phyloP scores from a whole-genome alignment of 1,284 basidiomycete species.

The Meripilus lineatus region DNA sequence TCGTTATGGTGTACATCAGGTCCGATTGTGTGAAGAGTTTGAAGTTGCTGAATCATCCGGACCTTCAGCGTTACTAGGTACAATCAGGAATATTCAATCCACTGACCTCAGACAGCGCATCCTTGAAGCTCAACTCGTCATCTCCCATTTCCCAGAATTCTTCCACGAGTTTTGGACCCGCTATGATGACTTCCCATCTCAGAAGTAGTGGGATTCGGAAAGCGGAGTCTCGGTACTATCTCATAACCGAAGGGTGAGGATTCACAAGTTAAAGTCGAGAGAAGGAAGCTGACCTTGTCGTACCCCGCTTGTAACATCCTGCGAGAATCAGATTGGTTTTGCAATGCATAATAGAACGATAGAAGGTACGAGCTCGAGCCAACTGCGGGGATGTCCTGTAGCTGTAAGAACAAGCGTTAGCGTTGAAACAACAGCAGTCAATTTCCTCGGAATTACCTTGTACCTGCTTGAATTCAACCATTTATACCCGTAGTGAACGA shows the following conservation, averaged over 20 bases:
- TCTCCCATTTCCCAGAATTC: conserved; percentile 19
- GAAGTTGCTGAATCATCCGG: not conserved
- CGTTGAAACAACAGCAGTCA: too few relatives aligned
- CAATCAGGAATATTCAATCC: not conserved
- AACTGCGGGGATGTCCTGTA: conserved; percentile 9
- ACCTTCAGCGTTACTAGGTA: not conserved
- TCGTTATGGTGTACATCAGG: not conserved
- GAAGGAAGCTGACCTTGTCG: too few relatives aligned
- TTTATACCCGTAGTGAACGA: too few relatives aligned
- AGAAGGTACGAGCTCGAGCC: conserved; percentile 10
- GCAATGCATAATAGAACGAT: conserved; percentile 12
- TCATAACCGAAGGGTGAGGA: too few relatives aligned
- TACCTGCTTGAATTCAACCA: too few relatives aligned
- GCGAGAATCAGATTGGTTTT: conserved; percentile 6
- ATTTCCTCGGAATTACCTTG: too few relatives aligned
- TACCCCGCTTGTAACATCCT: too few relatives aligned
- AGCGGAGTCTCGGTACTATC: conserved; percentile 12
- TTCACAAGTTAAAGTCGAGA: too few relatives aligned
- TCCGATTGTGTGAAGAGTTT: conserved; percentile 1
- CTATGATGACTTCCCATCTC: conserved; percentile 17
- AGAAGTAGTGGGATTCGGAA: conserved; percentile 18
- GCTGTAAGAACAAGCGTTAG: too few relatives aligned
- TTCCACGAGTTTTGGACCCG: conserved; percentile 15
- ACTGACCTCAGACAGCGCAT: conserved; percentile 15
- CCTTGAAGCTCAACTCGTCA: conserved; percentile 17